Evolutionary conservation across 768 basidiomycete genomes (phyloP), one percentile per base, ranked within the genome.

Genomic region (Hortiboletus campestris): DNA sequence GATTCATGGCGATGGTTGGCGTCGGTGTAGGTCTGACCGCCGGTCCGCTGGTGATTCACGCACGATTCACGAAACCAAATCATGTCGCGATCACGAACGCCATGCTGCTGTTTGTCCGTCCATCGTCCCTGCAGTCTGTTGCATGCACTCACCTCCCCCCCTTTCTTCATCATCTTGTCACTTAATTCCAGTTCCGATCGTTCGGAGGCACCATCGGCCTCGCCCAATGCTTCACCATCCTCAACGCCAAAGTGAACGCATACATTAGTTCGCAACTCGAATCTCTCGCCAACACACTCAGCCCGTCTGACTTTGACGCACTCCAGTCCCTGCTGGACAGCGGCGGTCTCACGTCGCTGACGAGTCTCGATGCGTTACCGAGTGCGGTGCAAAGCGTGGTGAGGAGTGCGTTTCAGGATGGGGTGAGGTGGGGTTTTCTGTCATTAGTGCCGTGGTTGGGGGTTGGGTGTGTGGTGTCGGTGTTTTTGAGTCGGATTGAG

Each of bases 181-280:
- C n/a, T n/a, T 39, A 14, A 39, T 9, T 16, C 19, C 58, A 82
- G 79, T 78, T 77, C 68, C 74, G 77, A 16, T 65, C 76, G 1
- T 66, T 81, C 38, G 81, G 81, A n/a, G 81, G 81, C 10, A 81
- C 80, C 0, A 63, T 80, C 38, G 80, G 82, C 22, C 75, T 83
- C 38, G 80, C 82, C 0, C 82, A 83, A 58, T 81, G 80, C 49
- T 73, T 75, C 40, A 77, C 82, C 9, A 69, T 83, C 20, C 72
- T 82, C 51, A 74, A 74, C 57, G 66, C 72, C 34, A 79, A 74
- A 64, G 80, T 79, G 29, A 65, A 66, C 29, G 28, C 63, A 20
- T 71, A 71, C 49, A 66, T 83, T 56, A 29, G 20, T 2, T 19
- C 50, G 5, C 61, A 58, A 17, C 41, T 59, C 22, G 61, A 57